phyloP scores from a whole-genome alignment of 306 rosid genomes.

The Echinosophora koreensis region DNA sequence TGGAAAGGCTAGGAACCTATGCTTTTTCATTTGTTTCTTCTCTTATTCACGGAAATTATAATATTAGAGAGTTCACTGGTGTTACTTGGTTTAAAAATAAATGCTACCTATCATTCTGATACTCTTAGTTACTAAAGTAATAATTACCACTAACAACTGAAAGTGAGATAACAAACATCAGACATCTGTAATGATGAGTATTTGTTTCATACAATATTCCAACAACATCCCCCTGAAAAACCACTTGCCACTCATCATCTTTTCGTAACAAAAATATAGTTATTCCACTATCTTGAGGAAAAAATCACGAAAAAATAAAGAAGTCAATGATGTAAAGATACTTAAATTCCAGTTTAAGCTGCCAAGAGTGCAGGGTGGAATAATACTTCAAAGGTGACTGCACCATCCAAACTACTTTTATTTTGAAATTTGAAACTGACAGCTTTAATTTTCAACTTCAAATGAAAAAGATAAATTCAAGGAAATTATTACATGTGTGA shows the following conservation, averaged over 20 bases:
- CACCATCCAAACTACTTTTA: constrained; percentile 21
- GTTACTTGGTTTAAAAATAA: background rate
- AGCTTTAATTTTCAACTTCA: constrained; percentile 16
- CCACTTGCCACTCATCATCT: background rate
- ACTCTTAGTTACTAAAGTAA: constrained; percentile 15
- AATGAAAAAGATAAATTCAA: constrained; percentile 33
- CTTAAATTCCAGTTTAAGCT: constrained; percentile 1
- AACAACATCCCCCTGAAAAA: constrained; percentile 4
- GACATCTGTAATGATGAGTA: background rate
- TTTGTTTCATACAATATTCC: constrained; percentile 7
- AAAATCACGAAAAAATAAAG: constrained; percentile 4
- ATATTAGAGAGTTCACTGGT: constrained; percentile 19
- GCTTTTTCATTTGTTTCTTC: constrained; percentile 22
- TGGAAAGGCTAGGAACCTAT: constrained; percentile 17
- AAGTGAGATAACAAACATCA: constrained; percentile 18
- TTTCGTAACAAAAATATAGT: background rate
- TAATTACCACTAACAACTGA: background rate
- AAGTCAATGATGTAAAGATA: background rate
- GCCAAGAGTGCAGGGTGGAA: background rate
- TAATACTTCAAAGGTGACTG: constrained; percentile 18
- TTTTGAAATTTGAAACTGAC: constrained; percentile 10
- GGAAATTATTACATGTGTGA: constrained; percentile 84
- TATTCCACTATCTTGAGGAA: constrained; percentile 5
- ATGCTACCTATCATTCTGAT: background rate
- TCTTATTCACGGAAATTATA: constrained; percentile 10